phyloP scores from a whole-genome alignment of 2,329 filamentous ascomycete genomes.

The Cladophialophora carrionii region DNA sequence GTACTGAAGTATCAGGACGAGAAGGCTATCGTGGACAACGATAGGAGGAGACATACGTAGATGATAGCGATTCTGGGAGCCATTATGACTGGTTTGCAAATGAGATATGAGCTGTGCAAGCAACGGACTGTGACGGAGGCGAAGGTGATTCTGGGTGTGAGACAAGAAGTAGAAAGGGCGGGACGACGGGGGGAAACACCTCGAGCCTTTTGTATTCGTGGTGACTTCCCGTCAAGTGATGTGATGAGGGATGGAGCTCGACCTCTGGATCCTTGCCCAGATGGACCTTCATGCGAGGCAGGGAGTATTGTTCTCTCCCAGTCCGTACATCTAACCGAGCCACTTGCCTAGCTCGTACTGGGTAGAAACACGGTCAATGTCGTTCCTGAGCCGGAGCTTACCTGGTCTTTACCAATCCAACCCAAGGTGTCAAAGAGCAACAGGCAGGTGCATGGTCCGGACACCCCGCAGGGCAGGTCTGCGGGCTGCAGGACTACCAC shows the following conservation, averaged over 20 bases:
- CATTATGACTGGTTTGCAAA: slow-evolving; percentile 59
- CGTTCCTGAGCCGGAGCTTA: slow-evolving; percentile 8
- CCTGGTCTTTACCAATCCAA: slow-evolving; percentile 10
- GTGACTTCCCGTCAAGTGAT: slow-evolving; percentile 2
- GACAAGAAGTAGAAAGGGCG: slow-evolving; percentile 1
- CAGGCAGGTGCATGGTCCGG: background rate
- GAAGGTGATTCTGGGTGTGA: background rate
- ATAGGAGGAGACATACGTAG: slow-evolving; percentile 64
- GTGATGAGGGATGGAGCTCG: background rate
- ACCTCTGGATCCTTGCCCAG: background rate
- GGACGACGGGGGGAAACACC: background rate
- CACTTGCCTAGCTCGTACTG: background rate
- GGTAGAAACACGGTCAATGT: background rate
- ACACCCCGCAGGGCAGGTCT: background rate
- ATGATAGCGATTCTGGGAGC: slow-evolving; percentile 91
- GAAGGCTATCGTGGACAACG: background rate
- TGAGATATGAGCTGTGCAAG: slow-evolving; percentile 2
- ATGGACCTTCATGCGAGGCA: background rate
- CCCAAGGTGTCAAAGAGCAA: background rate
- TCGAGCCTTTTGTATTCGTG: slow-evolving; percentile 22
- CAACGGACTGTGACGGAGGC: background rate
- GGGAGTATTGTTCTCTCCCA: background rate
- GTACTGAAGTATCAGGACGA: background rate
- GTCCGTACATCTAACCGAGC: background rate
- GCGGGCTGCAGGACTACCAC: background rate